Base-by-base conservation (phyloP, 176 grass and related monocot genomes). In the Alopecurus myosuroides region DNA sequence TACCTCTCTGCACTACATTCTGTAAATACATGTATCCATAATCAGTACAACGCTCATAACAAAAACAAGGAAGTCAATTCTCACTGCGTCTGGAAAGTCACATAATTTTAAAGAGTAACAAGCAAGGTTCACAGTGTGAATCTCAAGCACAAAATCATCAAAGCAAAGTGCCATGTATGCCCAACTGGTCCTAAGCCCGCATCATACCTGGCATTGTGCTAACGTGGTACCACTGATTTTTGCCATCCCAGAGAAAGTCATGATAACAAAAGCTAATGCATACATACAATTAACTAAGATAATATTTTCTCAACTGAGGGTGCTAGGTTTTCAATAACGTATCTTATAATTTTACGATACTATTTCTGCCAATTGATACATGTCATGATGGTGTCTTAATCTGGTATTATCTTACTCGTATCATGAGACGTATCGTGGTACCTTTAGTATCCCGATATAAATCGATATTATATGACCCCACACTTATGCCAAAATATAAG, bases 1-100 rank as follows among this genome's bases (percentile, higher is more conserved):
- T 93, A 18, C 92, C 95, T 86, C 93, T 94, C 78, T 29, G 81
- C 70, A 95, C 92, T 20, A 98, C 92, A 86, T 91, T 86, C 95
- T 98, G 56, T 39, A 91, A 70, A 87, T 51, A n/a, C 11, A 88
- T 58, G 3, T 33, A n/a, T 79, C 19, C 33, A 23, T 39, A 83
- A 50, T 83, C 46, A 90, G 74, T 35, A 66, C 0, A 73, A 74
- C 14, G 3, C 9, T 81, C 51, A 34, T 26, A 69, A 18, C 4
- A 25, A 77, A 79, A 30, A 56, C 3, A 56, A 39, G 23, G 11
- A 71, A 42, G 50, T 39, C 7, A 39, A 7, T 77, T 23, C 3
- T 26, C 75, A 77, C 22, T 18, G 51, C 7, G 1, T 40, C 12
- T 57, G 22, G 30, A 11, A 0, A 45, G 69, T 15, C 9, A 49